Evolutionary conservation across 116 monocot species (phyloP).

Genomic region (Trichopus zeylanicus): DNA sequence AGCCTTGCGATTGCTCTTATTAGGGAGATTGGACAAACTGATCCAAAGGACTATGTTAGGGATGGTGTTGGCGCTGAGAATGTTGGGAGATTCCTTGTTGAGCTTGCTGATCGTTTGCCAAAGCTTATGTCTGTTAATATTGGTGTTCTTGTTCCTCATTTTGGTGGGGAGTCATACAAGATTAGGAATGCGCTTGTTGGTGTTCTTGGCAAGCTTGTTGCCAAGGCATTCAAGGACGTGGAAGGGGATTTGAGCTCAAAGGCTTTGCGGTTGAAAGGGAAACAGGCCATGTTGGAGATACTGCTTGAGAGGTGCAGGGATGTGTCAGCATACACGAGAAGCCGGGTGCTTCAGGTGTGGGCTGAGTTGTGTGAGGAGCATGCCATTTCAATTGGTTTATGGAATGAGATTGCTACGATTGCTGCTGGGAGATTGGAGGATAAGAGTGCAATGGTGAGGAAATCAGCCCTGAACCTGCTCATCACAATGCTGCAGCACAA

Average conservation of each 20-base stretch:
- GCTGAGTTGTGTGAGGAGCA: slow-evolving; percentile 88
- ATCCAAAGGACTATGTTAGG: slow-evolving; percentile 83
- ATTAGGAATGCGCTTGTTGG: slow-evolving; percentile 90
- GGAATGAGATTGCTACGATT: slow-evolving; percentile 88
- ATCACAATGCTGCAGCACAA: slow-evolving; percentile 94
- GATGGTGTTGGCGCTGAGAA: slow-evolving; percentile 86
- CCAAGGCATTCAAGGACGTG: slow-evolving; percentile 71
- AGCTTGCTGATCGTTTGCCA: slow-evolving; percentile 70
- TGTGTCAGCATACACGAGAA: slow-evolving; percentile 95
- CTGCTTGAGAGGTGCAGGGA: slow-evolving; percentile 86
- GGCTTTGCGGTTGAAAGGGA: slow-evolving; percentile 46
- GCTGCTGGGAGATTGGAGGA: slow-evolving; percentile 97
- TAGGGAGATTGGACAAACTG: slow-evolving; percentile 72
- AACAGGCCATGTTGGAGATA: slow-evolving; percentile 94
- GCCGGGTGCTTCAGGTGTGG: slow-evolving; percentile 95
- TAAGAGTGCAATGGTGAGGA: slow-evolving; percentile 91
- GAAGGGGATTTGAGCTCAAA: slow-evolving; percentile 71
- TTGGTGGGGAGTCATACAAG: slow-evolving; percentile 97
- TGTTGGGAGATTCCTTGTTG: slow-evolving; percentile 83
- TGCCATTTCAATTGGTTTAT: slow-evolving; percentile 79
- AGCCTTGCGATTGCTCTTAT: slow-evolving; percentile 60
- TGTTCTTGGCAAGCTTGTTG: slow-evolving; percentile 83
- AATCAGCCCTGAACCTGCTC: slow-evolving; percentile 84
- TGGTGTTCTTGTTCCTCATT: slow-evolving; percentile 83
- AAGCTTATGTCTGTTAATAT: slow-evolving; percentile 85